Percentiles rank a stretch among this genome's conserved stretches.
phyloP scores from a whole-genome alignment of 164 flowering plant species.

The Annona cherimola region DNA sequence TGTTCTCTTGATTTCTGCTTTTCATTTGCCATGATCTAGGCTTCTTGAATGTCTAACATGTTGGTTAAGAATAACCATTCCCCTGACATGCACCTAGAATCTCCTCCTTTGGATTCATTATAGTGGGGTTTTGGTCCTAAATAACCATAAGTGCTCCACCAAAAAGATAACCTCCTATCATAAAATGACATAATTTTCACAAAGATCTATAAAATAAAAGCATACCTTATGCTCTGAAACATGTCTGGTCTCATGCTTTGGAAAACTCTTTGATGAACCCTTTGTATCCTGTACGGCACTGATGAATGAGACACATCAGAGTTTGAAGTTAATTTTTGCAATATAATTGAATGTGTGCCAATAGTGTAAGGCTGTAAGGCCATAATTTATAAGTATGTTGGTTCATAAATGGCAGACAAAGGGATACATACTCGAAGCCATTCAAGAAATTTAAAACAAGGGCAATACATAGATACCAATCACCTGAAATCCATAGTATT shows the following conservation, averaged over 20 bases:
- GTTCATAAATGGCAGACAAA: not conserved
- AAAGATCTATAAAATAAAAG: too few species aligned
- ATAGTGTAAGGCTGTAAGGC: not conserved
- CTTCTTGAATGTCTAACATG: not conserved
- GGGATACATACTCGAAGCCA: too few species aligned
- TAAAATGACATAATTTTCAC: not conserved
- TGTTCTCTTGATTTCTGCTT: too few species aligned
- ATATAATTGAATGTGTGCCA: not conserved
- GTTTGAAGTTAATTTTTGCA: not conserved
- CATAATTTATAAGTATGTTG: too few species aligned
- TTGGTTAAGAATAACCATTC: not conserved
- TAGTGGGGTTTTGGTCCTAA: not conserved
- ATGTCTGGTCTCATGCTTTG: conserved; percentile 78
- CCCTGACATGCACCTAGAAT: not conserved
- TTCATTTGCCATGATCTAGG: too few species aligned
- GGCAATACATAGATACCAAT: not conserved
- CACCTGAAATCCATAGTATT: conserved; percentile 68
- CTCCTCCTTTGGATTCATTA: not conserved
- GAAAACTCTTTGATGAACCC: conserved; percentile 65
- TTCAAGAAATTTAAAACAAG: not conserved
- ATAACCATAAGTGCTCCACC: too few species aligned
- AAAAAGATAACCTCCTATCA: not conserved
- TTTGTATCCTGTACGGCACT: conserved; percentile 63
- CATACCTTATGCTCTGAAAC: conserved; percentile 83
- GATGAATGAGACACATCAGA: conserved; percentile 9